Evolutionary conservation across 164 flowering plant genomes (phyloP), one percentile per base, ranked within the genome.

Genomic region (Liquidambar formosana): DNA sequence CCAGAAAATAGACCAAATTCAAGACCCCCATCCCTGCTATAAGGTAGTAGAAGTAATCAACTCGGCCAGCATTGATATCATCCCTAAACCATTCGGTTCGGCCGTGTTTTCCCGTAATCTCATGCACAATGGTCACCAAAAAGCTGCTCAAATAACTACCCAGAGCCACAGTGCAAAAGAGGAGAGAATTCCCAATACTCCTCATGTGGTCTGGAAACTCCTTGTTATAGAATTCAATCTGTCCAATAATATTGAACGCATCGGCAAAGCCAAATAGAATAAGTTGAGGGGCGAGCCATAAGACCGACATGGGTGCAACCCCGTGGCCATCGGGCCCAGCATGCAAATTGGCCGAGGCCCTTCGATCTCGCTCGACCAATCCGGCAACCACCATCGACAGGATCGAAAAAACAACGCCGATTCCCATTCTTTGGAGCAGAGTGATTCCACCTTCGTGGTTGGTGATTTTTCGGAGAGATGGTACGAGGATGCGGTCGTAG

Each of bases 221-320:
- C 66, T 77, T 81, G 82, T 93, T 83, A 79, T 79, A 89, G 49
- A 91, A 87, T 73, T 93, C 97, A 1, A 91, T 84, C 63, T 82
- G 94, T 3, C 89, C 98, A 3, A 93, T 80, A 2, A 79, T 64
- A 22, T 78, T 88, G 70, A 93, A 93, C 0, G 91, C 90, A 76
- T 93, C 97, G 1, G 84, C 82, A 1, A 93, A 73, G 0, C 95
- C 95, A 83, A 86, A 74, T 12, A 89, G 69, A 1, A 82, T 47
- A 1, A 89, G 84, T 61, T 91, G 98, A 5, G 97, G 98, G 1
- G 86, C 80, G 1, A 93, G 84, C 98, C 98, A 93, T 48, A 83
- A 10, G 21, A 85, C 87, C 1, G 90, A 80, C 44, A 85, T 70
- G 4, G 76, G 83, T 16, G 86, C 69, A 1, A 63, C 19, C 25